These are phyloP conservation scores for Talaromyces sp. DNA, from an alignment of 2,329 filamentous ascomycete genomes.

Conservation along the genomic window DNA sequence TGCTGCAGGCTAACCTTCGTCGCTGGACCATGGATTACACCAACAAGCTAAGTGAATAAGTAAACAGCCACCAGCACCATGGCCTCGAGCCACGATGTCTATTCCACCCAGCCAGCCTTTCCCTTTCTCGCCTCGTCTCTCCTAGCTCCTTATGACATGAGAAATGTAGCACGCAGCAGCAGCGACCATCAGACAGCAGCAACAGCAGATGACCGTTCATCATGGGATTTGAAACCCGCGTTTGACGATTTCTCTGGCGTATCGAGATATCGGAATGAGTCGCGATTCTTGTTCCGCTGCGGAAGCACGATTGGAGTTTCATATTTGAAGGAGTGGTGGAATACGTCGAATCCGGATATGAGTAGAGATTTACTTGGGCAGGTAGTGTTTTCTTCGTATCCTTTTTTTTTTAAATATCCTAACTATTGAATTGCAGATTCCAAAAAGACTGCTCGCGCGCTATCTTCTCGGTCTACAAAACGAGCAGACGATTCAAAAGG, in stretches of 20 bases:
- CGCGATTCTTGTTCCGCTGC: conserved; percentile 20
- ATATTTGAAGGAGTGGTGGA: conserved; percentile 18
- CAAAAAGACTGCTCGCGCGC: not conserved
- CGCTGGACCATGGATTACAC: not conserved
- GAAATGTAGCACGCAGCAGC: not conserved
- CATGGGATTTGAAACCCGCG: conserved; percentile 22
- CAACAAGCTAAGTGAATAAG: not conserved
- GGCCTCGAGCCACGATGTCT: conserved; percentile 13
- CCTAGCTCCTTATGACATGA: conserved; percentile 12
- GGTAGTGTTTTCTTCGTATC: conserved; percentile 14
- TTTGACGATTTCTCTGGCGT: conserved; percentile 17
- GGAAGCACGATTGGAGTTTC: conserved; percentile 32
- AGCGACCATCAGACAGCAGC: not conserved
- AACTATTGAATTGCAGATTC: not conserved
- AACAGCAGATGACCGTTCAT: not conserved
- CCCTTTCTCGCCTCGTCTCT: conserved; percentile 29
- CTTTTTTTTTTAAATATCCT: not conserved
- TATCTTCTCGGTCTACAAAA: not conserved
- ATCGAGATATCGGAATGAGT: conserved; percentile 15
- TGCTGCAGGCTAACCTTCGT: not conserved
- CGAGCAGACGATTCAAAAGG: not conserved
- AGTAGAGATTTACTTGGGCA: conserved; percentile 24
- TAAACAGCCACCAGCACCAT: not conserved
- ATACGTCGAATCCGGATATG: conserved; percentile 15
- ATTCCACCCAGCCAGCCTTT: conserved; percentile 25